Evolutionary conservation across 768 basidiomycete genomes (phyloP).

Genomic region (Phanerodontia chrysosporium): DNA sequence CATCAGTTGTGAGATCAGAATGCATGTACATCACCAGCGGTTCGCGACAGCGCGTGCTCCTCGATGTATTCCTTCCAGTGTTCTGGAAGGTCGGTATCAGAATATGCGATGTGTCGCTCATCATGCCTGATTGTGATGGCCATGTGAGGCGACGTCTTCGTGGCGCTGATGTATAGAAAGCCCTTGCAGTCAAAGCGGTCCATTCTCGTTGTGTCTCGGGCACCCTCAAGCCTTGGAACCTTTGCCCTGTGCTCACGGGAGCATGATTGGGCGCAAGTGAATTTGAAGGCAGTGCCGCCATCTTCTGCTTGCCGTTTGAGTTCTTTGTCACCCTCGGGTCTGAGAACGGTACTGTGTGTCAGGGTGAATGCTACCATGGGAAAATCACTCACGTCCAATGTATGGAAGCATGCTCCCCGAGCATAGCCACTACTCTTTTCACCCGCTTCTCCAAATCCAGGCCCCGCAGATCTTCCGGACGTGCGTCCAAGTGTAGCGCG

Average conservation of each 20-base stretch:
- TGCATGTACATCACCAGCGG: slow-evolving; percentile 2
- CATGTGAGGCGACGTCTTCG: background rate
- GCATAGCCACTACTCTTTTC: too few species aligned
- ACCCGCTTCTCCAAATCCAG: too few species aligned
- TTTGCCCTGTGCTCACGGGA: slow-evolving; percentile 4
- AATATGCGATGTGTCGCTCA: background rate
- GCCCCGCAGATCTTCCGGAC: too few species aligned
- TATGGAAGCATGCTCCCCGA: too few species aligned
- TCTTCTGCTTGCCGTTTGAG: too few species aligned
- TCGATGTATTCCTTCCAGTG: slow-evolving; percentile 11
- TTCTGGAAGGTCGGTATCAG: slow-evolving; percentile 7
- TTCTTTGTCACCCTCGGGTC: too few species aligned
- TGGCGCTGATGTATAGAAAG: slow-evolving; percentile 8
- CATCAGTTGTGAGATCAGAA: background rate
- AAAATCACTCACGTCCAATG: too few species aligned
- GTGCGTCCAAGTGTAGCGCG: too few species aligned
- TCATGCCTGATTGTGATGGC: slow-evolving; percentile 5
- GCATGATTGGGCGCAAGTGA: slow-evolving; percentile 6
- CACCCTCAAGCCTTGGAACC: background rate
- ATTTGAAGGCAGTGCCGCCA: background rate
- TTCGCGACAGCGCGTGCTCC: background rate
- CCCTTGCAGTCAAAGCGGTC: slow-evolving; percentile 9
- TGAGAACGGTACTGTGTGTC: too few species aligned
- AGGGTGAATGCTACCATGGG: too few species aligned
- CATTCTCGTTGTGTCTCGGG: background rate